Evolutionary conservation across 2,329 filamentous ascomycete species (phyloP), one percentile per base, ranked within the genome.

Genomic region (Cercospora canescens): DNA sequence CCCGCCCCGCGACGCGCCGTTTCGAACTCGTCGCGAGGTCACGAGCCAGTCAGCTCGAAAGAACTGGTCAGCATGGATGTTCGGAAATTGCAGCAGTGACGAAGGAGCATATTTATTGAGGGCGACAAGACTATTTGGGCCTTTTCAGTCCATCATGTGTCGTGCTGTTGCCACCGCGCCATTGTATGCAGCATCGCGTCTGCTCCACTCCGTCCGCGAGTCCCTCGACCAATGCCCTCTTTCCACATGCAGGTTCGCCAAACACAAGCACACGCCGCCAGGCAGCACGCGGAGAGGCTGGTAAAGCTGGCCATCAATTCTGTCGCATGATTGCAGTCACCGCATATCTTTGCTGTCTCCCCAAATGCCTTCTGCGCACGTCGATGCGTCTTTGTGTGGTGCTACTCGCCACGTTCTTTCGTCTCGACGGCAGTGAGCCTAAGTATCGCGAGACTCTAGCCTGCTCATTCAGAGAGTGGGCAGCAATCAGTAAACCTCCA

Each of bases 201-300:
- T 60, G 34, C 57, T 45, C 57, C 57, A 60, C 57, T 30, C 54
- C 39, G 21, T 57, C 55, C 37, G 56, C 45, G 18, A 60, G 28
- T 52, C 39, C 39, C 16, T 24, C 34, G 21, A 26, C 52, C 69
- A 62, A 37, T 58, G n/a, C 35, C 61, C 48, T 58, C 67, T 56
- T 50, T 12, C 41, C 21, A 12, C 32, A 54, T 62, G 60, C 60
- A 56, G 24, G 37, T 37, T 16, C 26, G 30, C 35, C 34, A 41
- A 26, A 39, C 12, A 14, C n/a, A 28, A n/a, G 18, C 9, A 24
- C 3, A 6, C 34, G 18, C 21, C 24, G 45, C 24, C 26, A 62
- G 60, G 60, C 60, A 62, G 21, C 45, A 62, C 52, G 12, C 11
- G 21, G 39, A 14, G 39, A 30, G 45, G 48, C 50, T 54, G 50